phyloP scores from a whole-genome alignment of 2,329 filamentous ascomycete species.

The Seiridium cupressi region DNA sequence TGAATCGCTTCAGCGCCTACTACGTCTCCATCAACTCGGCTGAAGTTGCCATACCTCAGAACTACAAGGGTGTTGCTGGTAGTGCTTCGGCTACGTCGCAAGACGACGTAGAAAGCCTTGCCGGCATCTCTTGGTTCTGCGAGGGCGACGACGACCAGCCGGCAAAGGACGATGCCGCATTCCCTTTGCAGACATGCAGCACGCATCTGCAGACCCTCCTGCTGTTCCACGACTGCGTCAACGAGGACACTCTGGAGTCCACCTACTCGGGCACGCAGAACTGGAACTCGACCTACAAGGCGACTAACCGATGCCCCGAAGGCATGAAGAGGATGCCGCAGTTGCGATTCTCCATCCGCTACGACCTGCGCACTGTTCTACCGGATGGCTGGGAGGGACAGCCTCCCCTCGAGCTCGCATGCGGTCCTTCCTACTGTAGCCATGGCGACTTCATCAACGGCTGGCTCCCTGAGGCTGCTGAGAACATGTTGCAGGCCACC shows the following conservation, averaged over 20 bases:
- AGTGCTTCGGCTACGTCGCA: constrained; percentile 39
- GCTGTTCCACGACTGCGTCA: constrained; percentile 40
- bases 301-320: constrained; percentile 31
- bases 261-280: constrained; percentile 29
- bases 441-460: constrained; percentile 48
- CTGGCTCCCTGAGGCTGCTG: constrained; percentile 38
- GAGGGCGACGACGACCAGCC: constrained; percentile 15
- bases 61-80: constrained; percentile 31
- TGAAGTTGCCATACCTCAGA: constrained; percentile 18
- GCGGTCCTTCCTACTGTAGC: constrained; percentile 33
- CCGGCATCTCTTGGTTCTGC: constrained; percentile 21
- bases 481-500: constrained; percentile 35
- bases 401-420: constrained; percentile 37
- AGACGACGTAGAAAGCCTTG: constrained; percentile 22
- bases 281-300: background rate
- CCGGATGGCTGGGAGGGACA: constrained; percentile 38
- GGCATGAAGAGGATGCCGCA: constrained; percentile 40
- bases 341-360: constrained; percentile 42
- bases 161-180: constrained; percentile 64
- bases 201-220: constrained; percentile 59
- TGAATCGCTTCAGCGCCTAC: constrained; percentile 18
- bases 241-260: constrained; percentile 22
- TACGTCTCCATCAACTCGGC: constrained; percentile 17
- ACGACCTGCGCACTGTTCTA: constrained; percentile 37
- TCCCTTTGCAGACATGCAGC: constrained; percentile 67